Conservation (phyloP, 495 filamentous ascomycete genomes). For the Tetracladium setigerum region DNA sequence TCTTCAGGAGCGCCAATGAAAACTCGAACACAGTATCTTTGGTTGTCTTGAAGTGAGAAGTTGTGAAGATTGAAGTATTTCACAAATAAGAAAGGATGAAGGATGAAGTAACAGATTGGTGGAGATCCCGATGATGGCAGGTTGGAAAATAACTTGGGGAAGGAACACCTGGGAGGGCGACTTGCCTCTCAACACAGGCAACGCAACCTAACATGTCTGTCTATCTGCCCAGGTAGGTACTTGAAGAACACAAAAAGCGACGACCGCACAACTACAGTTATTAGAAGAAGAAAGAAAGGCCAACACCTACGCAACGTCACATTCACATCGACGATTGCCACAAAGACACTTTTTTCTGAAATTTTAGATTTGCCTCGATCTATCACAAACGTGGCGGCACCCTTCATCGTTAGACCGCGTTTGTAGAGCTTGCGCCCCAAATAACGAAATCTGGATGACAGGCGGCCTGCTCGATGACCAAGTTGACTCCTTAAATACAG, state of each 20-base stretch:
- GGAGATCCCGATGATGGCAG: too few relatives aligned
- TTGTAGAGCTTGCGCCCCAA: slow-evolving; percentile 6
- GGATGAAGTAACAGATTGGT: too few relatives aligned
- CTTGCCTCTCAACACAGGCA: not conserved
- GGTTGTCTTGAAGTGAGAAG: too few relatives aligned
- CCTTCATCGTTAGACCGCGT: slow-evolving; percentile 4
- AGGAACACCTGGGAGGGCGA: not conserved
- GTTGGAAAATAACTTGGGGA: not conserved
- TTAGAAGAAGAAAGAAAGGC: not conserved
- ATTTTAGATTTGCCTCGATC: slow-evolving; percentile 17
- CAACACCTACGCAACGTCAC: not conserved
- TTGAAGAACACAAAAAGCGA: not conserved
- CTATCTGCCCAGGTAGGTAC: not conserved
- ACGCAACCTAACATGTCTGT: not conserved
- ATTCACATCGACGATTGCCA: not conserved
- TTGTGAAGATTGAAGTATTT: too few relatives aligned
- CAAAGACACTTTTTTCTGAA: not conserved
- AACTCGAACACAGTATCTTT: too few relatives aligned
- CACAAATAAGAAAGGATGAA: too few relatives aligned
- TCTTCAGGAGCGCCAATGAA: too few relatives aligned
- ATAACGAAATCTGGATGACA: slow-evolving; percentile 13
- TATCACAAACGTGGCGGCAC: slow-evolving; percentile 13
- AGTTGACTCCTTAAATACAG: slow-evolving; percentile 19
- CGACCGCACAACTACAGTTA: not conserved
- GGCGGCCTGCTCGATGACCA: slow-evolving; percentile 12